These are phyloP conservation scores for Fusarium veterinarium DNA, from an alignment of 2,329 filamentous ascomycete genomes.

Conservation along the genomic window DNA sequence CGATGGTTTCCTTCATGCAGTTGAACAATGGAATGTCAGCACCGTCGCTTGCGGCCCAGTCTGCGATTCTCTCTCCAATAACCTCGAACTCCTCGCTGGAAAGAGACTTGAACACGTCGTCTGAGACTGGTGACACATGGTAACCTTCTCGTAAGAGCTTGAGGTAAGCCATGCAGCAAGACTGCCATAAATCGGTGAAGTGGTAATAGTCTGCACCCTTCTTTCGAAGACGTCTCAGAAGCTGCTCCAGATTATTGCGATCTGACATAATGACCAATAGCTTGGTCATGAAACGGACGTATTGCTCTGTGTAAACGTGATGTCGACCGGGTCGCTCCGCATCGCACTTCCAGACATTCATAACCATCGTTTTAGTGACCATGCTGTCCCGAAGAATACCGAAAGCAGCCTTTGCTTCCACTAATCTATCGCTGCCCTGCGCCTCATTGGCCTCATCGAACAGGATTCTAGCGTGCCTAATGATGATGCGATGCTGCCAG, in stretches of 20 bases:
- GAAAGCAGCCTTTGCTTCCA: slow-evolving; percentile 82
- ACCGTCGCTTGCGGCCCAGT: slow-evolving; percentile 62
- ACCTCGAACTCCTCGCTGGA: slow-evolving; percentile 69
- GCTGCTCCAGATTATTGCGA: slow-evolving; percentile 77
- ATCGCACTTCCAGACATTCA: slow-evolving; percentile 96
- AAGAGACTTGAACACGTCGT: slow-evolving; percentile 67
- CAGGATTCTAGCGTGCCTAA: slow-evolving; percentile 72
- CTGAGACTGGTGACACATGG: slow-evolving; percentile 57
- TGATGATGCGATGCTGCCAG: slow-evolving; percentile 94
- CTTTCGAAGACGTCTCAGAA: slow-evolving; percentile 83
- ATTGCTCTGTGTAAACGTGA: slow-evolving; percentile 90
- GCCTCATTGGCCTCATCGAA: slow-evolving; percentile 57
- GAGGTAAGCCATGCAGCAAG: slow-evolving; percentile 65
- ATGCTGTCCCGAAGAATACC: slow-evolving; percentile 76
- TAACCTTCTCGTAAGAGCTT: slow-evolving; percentile 63
- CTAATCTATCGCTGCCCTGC: slow-evolving; percentile 60
- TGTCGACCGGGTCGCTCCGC: slow-evolving; percentile 85
- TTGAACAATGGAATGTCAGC: slow-evolving; percentile 57
- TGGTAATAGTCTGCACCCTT: slow-evolving; percentile 81
- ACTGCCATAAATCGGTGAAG: slow-evolving; percentile 70
- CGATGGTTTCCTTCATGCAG: slow-evolving; percentile 68
- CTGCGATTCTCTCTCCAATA: slow-evolving; percentile 63
- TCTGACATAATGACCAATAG: slow-evolving; percentile 81
- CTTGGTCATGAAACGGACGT: slow-evolving; percentile 83
- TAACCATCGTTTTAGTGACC: slow-evolving; percentile 94